phyloP scores from a whole-genome alignment of 495 filamentous ascomycete species.

The Letharia columbiana region DNA sequence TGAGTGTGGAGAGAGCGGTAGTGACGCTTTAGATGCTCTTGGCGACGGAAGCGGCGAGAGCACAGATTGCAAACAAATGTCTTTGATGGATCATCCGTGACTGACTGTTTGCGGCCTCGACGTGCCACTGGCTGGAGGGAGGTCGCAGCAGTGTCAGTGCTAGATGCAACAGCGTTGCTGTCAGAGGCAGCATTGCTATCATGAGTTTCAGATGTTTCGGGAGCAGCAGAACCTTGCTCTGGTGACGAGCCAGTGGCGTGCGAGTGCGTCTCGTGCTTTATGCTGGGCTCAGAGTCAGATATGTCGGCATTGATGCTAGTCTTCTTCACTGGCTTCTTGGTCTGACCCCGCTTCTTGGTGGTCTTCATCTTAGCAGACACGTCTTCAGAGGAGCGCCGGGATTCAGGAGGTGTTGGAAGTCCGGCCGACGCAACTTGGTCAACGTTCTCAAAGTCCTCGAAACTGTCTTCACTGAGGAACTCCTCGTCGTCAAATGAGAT shows the following conservation, averaged over 20 bases:
- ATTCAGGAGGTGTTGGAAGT: conserved; percentile 36
- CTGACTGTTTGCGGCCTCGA: conserved; percentile 94
- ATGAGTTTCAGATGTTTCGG: conserved; percentile 34
- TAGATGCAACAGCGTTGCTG: conserved; percentile 29
- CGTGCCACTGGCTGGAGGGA: conserved; percentile 67
- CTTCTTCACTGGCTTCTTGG: conserved; percentile 25
- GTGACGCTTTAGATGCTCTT: conserved; percentile 98
- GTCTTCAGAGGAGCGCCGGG: conserved; percentile 32
- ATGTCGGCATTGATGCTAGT: conserved; percentile 21
- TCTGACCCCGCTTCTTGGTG: conserved; percentile 29
- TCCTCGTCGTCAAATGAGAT: conserved; percentile 62
- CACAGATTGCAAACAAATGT: conserved; percentile 95
- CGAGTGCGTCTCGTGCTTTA: conserved; percentile 22
- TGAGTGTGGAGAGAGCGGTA: conserved; percentile 96
- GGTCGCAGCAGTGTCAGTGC: conserved; percentile 33
- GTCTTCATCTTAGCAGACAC: conserved; percentile 33
- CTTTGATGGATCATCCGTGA: conserved; percentile 97
- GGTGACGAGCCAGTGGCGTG: conserved; percentile 22
- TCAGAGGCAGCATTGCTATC: conserved; percentile 33
- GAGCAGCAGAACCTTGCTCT: conserved; percentile 30
- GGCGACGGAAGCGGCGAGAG: conserved; percentile 92
- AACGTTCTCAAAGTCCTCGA: conserved; percentile 65
- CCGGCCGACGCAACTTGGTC: conserved; percentile 49
- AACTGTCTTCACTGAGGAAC: conserved; percentile 65
- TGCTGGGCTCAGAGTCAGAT: conserved; percentile 29